Evolutionary conservation across 2,329 filamentous ascomycete genomes (phyloP), one percentile per base, ranked within the genome.

Genomic region (Colletotrichum sp.): DNA sequence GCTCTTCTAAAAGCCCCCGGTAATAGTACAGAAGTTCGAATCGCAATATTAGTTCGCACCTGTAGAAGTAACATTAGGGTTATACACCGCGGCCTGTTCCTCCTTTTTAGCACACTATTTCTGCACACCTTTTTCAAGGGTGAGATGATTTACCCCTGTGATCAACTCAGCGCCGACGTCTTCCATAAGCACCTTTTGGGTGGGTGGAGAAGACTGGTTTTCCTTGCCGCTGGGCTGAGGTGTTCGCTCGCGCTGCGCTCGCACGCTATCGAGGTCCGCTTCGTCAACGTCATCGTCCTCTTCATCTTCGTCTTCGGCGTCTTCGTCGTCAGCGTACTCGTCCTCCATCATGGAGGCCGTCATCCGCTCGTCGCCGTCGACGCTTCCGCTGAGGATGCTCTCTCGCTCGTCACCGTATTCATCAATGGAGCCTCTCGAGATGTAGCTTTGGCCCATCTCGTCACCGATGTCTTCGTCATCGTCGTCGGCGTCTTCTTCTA

Each of bases 141-240:
- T 85, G 68, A 93, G 82, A 76, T 90, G 86, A 83, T 88, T 87
- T 84, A 93, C 83, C 71, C 91, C 91, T 21, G 91, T 92, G 70
- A 93, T 92, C 32, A 91, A 79, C 81, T 93, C 90, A 4, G 90
- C 91, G 70, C 86, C 84, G 13, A 87, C 71, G 78, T 93, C 91
- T 76, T 87, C 83, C 8, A 86, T 81, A 28, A 84, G 79, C 78
- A 71, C 78, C 64, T 49, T 76, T 66, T 65, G 68, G 71, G 65
- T 79, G 72, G 57, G 78, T 68, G 71, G 77, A 71, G 67, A 80
- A 73, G 73, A 39, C 73, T 34, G 52, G 5, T 55, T 49, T 68
- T 66, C 64, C 39, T 76, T 68, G 72, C 59, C 66, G 49, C 59
- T 76, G 36, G 68, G 68, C 76, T 69, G 75, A 64, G 77, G 71